Evolutionary conservation across 176 grass and related monocot genomes (phyloP).

Genomic region (Musa troglodytarum): DNA sequence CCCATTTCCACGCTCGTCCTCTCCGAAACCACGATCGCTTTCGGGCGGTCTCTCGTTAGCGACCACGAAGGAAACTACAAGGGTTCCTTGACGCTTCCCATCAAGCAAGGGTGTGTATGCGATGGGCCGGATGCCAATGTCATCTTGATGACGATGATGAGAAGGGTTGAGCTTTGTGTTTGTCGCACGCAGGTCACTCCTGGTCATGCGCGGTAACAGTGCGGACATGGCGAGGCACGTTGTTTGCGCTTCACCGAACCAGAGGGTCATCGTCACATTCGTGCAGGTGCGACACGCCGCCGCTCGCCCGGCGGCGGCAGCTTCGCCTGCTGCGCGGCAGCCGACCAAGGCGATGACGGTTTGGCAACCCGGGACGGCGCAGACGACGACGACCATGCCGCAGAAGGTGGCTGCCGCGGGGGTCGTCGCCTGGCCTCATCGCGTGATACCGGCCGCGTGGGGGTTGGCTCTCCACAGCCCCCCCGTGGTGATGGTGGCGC

Average conservation of each 20-base stretch:
- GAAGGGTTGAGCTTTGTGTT: neutral
- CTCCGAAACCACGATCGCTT: slow-evolving; percentile 76
- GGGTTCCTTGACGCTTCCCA: slow-evolving; percentile 63
- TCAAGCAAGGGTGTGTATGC: slow-evolving; percentile 77
- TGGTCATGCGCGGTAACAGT: slow-evolving; percentile 98
- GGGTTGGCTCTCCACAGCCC: slow-evolving; percentile 62
- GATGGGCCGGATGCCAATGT: neutral
- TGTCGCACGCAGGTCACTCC: slow-evolving; percentile 48
- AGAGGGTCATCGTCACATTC: slow-evolving; percentile 80
- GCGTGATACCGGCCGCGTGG: slow-evolving; percentile 44
- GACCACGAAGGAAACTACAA: slow-evolving; percentile 96
- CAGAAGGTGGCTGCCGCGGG: neutral
- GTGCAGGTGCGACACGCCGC: slow-evolving; percentile 49
- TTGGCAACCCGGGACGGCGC: neutral
- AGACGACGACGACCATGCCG: neutral
- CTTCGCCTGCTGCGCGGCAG: neutral
- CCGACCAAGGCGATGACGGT: neutral
- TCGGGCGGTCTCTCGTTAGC: slow-evolving; percentile 77
- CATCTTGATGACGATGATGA: no score
- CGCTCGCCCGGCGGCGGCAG: slow-evolving; percentile 14
- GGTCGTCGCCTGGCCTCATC: neutral
- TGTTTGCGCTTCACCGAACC: slow-evolving; percentile 70
- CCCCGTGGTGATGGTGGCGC: slow-evolving; percentile 51
- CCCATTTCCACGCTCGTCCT: slow-evolving; percentile 91
- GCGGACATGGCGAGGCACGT: slow-evolving; percentile 93